Evolutionary conservation across 1,139 yeast genomes (phyloP).

Genomic region (Yamadazyma mexicana): DNA sequence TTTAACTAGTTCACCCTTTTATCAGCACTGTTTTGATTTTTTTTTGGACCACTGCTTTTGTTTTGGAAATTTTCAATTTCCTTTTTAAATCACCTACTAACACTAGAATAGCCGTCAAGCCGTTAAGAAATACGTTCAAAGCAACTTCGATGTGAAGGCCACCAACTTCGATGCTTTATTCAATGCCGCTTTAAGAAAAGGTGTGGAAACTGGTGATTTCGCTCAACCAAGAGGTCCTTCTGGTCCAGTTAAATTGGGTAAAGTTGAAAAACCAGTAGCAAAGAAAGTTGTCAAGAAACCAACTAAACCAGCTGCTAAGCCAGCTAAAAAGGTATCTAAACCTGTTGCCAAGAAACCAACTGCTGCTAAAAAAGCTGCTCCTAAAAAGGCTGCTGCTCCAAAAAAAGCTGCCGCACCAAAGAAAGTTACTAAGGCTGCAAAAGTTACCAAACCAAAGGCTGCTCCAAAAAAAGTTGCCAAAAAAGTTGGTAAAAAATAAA

Average conservation of each 20-base stretch:
- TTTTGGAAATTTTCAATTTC: slow-evolving; percentile 5
- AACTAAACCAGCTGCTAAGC: slow-evolving; percentile 8
- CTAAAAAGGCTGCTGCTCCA: slow-evolving; percentile 12
- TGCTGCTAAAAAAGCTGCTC: slow-evolving; percentile 14
- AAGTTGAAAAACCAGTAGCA: slow-evolving; percentile 17
- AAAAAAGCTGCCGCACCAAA: slow-evolving; percentile 11
- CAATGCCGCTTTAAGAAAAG: slow-evolving; percentile 78
- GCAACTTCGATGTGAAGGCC: slow-evolving; percentile 60
- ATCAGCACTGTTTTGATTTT: not conserved
- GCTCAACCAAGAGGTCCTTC: slow-evolving; percentile 87
- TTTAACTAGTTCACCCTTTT: slow-evolving; percentile 14
- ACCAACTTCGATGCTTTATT: slow-evolving; percentile 72
- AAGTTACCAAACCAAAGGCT: slow-evolving; percentile 9
- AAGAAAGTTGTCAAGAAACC: slow-evolving; percentile 18
- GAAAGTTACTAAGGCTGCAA: slow-evolving; percentile 8
- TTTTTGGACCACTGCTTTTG: not conserved
- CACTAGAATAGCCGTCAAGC: slow-evolving; percentile 63
- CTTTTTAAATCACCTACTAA: slow-evolving; percentile 4
- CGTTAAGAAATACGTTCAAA: slow-evolving; percentile 68
- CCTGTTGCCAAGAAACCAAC: slow-evolving; percentile 14
- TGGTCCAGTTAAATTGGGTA: slow-evolving; percentile 62
- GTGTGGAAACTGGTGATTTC: slow-evolving; percentile 75
- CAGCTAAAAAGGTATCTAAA: slow-evolving; percentile 18
- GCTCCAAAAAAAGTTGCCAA: slow-evolving; percentile 18
- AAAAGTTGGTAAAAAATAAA: slow-evolving; percentile 15